Percentiles rank a stretch among this genome's conserved stretches.
phyloP scores from a whole-genome alignment of 78 protist species.

The Mantamonas sphyraenae region DNA sequence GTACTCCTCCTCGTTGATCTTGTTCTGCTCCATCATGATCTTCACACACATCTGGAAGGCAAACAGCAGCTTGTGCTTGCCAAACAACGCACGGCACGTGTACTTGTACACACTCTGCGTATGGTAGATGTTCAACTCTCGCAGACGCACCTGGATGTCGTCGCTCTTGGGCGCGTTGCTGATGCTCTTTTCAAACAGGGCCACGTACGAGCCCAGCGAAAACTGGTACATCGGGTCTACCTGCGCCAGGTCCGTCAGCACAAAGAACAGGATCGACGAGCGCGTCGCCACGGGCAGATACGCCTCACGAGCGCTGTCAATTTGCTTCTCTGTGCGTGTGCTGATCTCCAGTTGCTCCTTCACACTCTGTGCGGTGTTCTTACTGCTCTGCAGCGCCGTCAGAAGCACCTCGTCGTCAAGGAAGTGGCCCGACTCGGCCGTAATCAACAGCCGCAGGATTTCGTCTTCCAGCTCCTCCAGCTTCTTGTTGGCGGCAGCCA shows the following conservation, averaged over 20 bases:
- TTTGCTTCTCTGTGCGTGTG: conserved; percentile 38
- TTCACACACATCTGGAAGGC: conserved; percentile 70
- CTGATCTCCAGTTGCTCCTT: conserved; percentile 23
- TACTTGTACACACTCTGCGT: conserved; percentile 43
- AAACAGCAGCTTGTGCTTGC: conserved; percentile 76
- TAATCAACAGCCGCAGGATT: conserved; percentile 53
- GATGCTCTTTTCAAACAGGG: conserved; percentile 40
- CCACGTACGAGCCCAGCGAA: conserved; percentile 64
- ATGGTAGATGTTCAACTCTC: conserved; percentile 49
- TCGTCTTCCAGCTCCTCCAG: conserved; percentile 74
- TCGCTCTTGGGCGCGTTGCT: conserved; percentile 8
- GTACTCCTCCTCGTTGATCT: conserved; percentile 53
- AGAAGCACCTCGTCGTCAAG: conserved; percentile 64
- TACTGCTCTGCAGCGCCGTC: conserved; percentile 47
- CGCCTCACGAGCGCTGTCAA: conserved; percentile 50
- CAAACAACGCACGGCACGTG: conserved; percentile 79
- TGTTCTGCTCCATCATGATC: conserved; percentile 31
- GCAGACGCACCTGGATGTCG: conserved; percentile 40
- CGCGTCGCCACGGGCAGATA: conserved; percentile 73
- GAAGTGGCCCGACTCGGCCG: conserved; percentile 49
- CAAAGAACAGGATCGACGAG: conserved; percentile 73
- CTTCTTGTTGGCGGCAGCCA: conserved; percentile 41
- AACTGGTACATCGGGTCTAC: conserved; percentile 89
- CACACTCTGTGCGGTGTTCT: conserved; percentile 55
- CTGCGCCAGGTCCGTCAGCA: conserved; percentile 55